These are phyloP conservation scores for Zygosaccharomyces pseudobailii DNA, from an alignment of 1,139 yeast genomes.

Conservation along the genomic window DNA sequence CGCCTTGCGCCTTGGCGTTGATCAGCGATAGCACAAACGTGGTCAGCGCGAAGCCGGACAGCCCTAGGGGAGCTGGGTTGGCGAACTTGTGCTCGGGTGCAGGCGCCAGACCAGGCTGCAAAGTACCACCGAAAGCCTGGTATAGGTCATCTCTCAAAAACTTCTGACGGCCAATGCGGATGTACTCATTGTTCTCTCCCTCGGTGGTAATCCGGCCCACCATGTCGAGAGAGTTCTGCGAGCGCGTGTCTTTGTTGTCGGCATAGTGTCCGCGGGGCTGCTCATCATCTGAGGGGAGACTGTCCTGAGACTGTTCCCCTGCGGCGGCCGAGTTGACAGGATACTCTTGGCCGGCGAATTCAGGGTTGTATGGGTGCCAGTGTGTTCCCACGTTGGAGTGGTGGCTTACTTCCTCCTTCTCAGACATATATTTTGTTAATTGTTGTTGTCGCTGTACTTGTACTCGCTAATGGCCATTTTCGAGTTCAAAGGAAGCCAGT, in stretches of 20 bases:
- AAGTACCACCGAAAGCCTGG: slow-evolving; percentile 57
- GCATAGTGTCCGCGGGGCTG: not conserved
- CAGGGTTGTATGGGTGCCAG: not conserved
- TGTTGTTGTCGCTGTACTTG: not conserved
- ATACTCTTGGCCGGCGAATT: not conserved
- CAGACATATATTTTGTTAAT: slow-evolving; percentile 9
- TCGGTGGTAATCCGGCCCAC: slow-evolving; percentile 34
- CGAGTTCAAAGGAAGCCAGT: not conserved
- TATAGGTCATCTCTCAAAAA: slow-evolving; percentile 54
- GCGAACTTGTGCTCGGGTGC: slow-evolving; percentile 41
- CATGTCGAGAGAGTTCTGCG: slow-evolving; percentile 1
- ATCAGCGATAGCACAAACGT: slow-evolving; percentile 59
- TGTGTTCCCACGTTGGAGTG: slow-evolving; percentile 8
- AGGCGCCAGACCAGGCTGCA: slow-evolving; percentile 55
- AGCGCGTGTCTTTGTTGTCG: not conserved
- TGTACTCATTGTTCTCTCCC: slow-evolving; percentile 48
- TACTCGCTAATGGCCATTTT: not conserved
- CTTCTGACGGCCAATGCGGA: slow-evolving; percentile 68
- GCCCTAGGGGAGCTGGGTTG: slow-evolving; percentile 68
- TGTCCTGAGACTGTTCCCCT: not conserved
- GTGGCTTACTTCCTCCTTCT: slow-evolving; percentile 16
- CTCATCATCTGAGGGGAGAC: not conserved
- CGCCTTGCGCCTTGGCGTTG: slow-evolving; percentile 48
- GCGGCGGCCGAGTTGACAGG: not conserved
- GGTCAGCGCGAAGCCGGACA: slow-evolving; percentile 62